These are phyloP conservation scores for Eucalyptus regnans DNA, from an alignment of 345 rosid species.

Conservation along the genomic window DNA sequence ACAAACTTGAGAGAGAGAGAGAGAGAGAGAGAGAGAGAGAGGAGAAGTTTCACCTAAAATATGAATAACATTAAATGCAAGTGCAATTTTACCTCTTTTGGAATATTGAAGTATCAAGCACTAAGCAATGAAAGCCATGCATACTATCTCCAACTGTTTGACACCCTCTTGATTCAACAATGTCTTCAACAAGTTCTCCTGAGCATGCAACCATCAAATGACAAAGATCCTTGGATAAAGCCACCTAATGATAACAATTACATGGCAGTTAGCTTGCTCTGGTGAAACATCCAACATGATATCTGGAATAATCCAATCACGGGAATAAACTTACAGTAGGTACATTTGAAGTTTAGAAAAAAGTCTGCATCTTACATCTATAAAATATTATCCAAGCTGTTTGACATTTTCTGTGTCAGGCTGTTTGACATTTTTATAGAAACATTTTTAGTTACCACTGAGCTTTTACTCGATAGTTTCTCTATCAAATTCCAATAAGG, in stretches of 20 bases:
- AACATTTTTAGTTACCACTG: neutral
- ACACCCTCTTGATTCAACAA: conserved; percentile 13
- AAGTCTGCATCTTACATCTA: neutral
- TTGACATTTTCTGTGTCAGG: neutral
- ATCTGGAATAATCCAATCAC: neutral
- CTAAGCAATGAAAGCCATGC: conserved; percentile 64
- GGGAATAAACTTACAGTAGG: neutral
- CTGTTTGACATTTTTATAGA: neutral
- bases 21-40: too few relatives aligned
- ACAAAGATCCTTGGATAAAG: conserved; percentile 86
- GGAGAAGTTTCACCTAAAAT: neutral
- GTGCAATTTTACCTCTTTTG: conserved; percentile 34
- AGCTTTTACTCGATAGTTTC: neutral
- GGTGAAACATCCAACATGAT: neutral
- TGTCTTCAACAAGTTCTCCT: conserved; percentile 55
- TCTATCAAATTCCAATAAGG: neutral
- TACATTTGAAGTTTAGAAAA: neutral
- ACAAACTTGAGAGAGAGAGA: too few relatives aligned
- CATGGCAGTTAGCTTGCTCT: neutral
- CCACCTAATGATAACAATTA: conserved; percentile 39
- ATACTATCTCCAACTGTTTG: conserved; percentile 12
- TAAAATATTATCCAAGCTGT: neutral
- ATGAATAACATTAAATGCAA: neutral
- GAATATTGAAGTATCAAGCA: conserved; percentile 79
- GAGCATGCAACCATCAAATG: conserved; percentile 66